Conservation (phyloP, 2,329 filamentous ascomycete species). For the Fusarium denticulatum region DNA sequence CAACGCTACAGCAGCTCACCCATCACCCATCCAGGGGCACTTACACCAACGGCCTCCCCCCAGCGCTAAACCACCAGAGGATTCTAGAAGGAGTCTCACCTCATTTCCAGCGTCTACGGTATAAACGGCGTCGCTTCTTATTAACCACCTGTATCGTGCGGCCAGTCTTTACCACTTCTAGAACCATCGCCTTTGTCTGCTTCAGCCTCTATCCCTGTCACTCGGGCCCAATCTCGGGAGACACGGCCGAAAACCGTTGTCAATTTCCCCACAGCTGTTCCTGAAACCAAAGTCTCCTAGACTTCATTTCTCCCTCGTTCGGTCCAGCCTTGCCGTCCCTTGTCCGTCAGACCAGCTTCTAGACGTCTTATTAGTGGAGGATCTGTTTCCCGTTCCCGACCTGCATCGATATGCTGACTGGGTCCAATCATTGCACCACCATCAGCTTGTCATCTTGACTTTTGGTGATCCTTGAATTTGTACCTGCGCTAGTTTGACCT, state of each 20-base stretch:
- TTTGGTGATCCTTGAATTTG: slow-evolving; percentile 23
- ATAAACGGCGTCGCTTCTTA: background rate
- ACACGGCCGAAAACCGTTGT: slow-evolving; percentile 19
- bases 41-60: background rate
- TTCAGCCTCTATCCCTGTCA: slow-evolving; percentile 26
- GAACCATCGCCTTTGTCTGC: slow-evolving; percentile 6
- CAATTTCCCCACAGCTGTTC: slow-evolving; percentile 36
- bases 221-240: slow-evolving; percentile 38
- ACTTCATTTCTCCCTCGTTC: slow-evolving; percentile 39
- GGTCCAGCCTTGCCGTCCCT: slow-evolving; percentile 34
- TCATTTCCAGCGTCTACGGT: slow-evolving; percentile 1
- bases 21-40: background rate
- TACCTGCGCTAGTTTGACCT: slow-evolving; percentile 19
- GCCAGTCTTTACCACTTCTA: slow-evolving; percentile 23
- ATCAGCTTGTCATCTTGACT: slow-evolving; percentile 23
- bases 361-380: slow-evolving; percentile 41
- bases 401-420: slow-evolving; percentile 29
- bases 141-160: slow-evolving; percentile 31
- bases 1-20: slow-evolving; percentile 6
- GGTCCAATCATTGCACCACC: slow-evolving; percentile 32
- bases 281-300: slow-evolving; percentile 39
- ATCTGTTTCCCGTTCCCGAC: slow-evolving; percentile 30
- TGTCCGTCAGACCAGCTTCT: slow-evolving; percentile 32
- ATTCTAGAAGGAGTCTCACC: slow-evolving; percentile 20
- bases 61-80: slow-evolving; percentile 3